Base-by-base conservation (phyloP, 805 yeast species). In the Cyberlindnera samutprakarnensis region DNA sequence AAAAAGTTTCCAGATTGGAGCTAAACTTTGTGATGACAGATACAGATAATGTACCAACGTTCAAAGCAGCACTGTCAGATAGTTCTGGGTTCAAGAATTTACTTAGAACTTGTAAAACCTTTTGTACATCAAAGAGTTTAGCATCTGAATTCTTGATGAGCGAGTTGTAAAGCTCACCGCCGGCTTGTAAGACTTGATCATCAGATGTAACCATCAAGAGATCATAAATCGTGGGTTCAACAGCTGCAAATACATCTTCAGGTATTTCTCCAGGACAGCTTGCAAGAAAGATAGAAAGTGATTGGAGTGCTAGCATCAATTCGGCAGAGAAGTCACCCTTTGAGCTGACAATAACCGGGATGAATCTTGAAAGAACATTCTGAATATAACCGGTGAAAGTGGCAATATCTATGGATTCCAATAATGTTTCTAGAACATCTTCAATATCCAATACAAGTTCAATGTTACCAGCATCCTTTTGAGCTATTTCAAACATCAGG, bases 61-160 rank as follows among this genome's bases (percentile, higher is more conserved):
- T 79, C 57, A 78, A 66, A 1, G 94, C 88, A 0, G 95, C 95
- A 27, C 80, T 71, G 44, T 87, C 96, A 12, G 81, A 70, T 35
- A 83, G 62, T 7, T 66, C 64, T 1, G 94, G 84, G 1, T 82
- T 72, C 20, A 90, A 64, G 32, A 86, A 71, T 46, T 76, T 76
- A 4, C 83, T 72, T 3, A 80, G 75, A 11, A 81, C 72, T 20
- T 68, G 64, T 13, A 92, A 58, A n/a, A 84, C 63, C 3, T 67
- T 23, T 13, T 34, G 32, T 15, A 44, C 14, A 14, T 49, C 38
- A 23, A 47, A 45, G 21, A 38, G 30, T 7, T 35, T 23, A 3
- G 52, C 42, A 2, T 33, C 19, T 4, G 61, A 50, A 29, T 62
- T 65, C 25, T 51, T 54, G 16, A 86, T 57, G 25, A 87, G 54